These are phyloP conservation scores for Metroxylon sagu DNA, from an alignment of 176 grass and related monocot species.

Conservation along the genomic window DNA sequence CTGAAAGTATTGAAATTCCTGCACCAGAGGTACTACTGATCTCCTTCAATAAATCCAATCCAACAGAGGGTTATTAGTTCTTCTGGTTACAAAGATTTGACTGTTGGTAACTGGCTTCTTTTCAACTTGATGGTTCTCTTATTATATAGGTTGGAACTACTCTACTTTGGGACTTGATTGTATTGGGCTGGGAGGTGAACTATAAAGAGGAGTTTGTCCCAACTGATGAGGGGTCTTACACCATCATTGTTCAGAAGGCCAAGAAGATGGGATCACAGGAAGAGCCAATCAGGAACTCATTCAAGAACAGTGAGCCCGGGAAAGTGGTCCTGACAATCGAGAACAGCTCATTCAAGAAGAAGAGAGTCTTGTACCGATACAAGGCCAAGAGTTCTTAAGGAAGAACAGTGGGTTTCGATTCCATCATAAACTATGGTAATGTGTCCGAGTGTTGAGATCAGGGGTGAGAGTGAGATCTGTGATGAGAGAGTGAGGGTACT, in stretches of 20 bases:
- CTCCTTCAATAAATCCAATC: neutral
- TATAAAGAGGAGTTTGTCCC: slow-evolving; percentile 98
- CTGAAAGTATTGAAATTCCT: slow-evolving; percentile 59
- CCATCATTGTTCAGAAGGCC: slow-evolving; percentile 66
- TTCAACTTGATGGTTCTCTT: neutral
- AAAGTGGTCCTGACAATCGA: slow-evolving; percentile 78
- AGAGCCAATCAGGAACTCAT: slow-evolving; percentile 68
- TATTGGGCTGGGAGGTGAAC: slow-evolving; percentile 91
- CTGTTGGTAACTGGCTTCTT: too few species aligned
- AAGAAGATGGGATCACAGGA: slow-evolving; percentile 57
- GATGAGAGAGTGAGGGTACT: neutral
- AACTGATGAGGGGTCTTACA: slow-evolving; percentile 72
- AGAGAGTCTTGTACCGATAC: slow-evolving; percentile 74
- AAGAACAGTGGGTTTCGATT: neutral
- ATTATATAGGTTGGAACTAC: slow-evolving; percentile 45
- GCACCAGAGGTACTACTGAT: slow-evolving; percentile 43
- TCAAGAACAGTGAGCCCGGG: slow-evolving; percentile 58
- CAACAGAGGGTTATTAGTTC: too few species aligned
- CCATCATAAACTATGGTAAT: slow-evolving; percentile 2
- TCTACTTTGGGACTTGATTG: slow-evolving; percentile 67
- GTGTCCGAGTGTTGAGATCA: slow-evolving; percentile 25
- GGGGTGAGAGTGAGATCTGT: neutral
- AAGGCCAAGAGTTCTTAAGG: slow-evolving; percentile 49
- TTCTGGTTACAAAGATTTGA: too few species aligned
- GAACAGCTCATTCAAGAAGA: slow-evolving; percentile 59